A percentile compares a stretch with the other conserved stretches of the same genome.
Conservation (phyloP, 2,329 filamentous ascomycete species). For the Fusarium robinianum region DNA sequence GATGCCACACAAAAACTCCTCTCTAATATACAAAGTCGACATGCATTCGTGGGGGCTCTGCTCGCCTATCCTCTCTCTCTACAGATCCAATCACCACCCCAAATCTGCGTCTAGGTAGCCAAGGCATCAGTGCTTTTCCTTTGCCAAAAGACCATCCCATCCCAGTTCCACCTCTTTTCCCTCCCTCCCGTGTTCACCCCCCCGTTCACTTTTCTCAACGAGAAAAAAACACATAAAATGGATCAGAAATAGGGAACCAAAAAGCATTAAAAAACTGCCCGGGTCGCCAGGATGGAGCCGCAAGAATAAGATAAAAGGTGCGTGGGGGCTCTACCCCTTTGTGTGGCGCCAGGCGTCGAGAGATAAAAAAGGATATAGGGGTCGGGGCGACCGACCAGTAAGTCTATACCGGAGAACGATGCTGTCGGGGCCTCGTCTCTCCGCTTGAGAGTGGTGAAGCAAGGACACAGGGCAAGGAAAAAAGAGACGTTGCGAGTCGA, state of each 20-base stretch:
- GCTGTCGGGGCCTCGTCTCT: conserved; percentile 28
- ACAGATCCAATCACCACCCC: conserved; percentile 5
- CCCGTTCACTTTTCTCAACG: not conserved
- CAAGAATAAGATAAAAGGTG: conserved; percentile 30
- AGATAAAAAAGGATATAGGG: conserved; percentile 26
- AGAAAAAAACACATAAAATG: conserved; percentile 6
- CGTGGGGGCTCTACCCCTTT: conserved; percentile 35
- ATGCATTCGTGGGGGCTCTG: conserved; percentile 24
- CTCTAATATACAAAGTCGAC: conserved; percentile 36
- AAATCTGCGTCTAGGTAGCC: conserved; percentile 28
- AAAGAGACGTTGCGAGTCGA: conserved; percentile 34
- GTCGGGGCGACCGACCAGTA: conserved; percentile 26
- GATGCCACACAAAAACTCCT: conserved; percentile 25
- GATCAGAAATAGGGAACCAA: conserved; percentile 18
- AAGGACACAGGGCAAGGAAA: conserved; percentile 24
- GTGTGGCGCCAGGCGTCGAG: conserved; percentile 29
- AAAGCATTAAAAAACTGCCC: conserved; percentile 34
- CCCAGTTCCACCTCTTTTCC: conserved; percentile 21
- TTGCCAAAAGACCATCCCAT: conserved; percentile 25
- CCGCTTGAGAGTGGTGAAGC: conserved; percentile 29
- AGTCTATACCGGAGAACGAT: conserved; percentile 37
- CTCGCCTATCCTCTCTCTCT: conserved; percentile 1
- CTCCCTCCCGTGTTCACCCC: not conserved
- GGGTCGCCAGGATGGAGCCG: conserved; percentile 38
- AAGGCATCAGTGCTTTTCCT: conserved; percentile 24